Percentiles rank a stretch among this genome's conserved stretches.
Evolutionary conservation across 106 monocot genomes (phyloP).

Genomic region (Platanthera guangdongensis): DNA sequence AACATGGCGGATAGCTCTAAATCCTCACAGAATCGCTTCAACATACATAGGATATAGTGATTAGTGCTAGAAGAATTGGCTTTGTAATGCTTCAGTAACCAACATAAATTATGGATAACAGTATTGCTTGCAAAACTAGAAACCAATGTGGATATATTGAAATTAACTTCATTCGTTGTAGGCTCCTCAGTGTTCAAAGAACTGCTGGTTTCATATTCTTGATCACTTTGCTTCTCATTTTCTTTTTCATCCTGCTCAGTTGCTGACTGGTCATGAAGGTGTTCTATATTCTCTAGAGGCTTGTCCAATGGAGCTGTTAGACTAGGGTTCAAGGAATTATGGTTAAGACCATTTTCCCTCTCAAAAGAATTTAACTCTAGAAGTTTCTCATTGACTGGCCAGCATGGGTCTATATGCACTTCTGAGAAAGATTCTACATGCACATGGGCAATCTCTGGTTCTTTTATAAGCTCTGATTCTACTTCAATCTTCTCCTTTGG

Average conservation of each 20-base stretch:
- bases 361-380: conserved; percentile 10
- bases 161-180: conserved; percentile 73
- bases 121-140: conserved; percentile 57
- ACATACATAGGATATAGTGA: conserved; percentile 74
- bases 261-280: conserved; percentile 20
- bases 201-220: conserved; percentile 34
- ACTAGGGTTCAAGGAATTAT: conserved; percentile 10
- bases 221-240: conserved; percentile 22
- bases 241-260: conserved; percentile 12
- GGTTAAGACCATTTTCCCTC: conserved; percentile 7
- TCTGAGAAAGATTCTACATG: conserved; percentile 16
- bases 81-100: conserved; percentile 80
- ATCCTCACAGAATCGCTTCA: conserved; percentile 77
- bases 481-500: conserved; percentile 16
- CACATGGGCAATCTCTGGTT: conserved; percentile 18
- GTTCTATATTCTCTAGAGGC: conserved; percentile 1
- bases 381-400: background rate
- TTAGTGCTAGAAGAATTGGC: conserved; percentile 72
- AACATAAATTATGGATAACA: conserved; percentile 70
- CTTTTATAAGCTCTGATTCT: conserved; percentile 18
- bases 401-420: conserved; percentile 7
- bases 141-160: conserved; percentile 60
- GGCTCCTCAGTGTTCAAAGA: conserved; percentile 56
- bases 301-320: conserved; percentile 11
- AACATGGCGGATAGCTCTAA: conserved; percentile 78